Conservation (phyloP, 1,284 basidiomycete genomes). For the Apiotrichum gamsii region DNA sequence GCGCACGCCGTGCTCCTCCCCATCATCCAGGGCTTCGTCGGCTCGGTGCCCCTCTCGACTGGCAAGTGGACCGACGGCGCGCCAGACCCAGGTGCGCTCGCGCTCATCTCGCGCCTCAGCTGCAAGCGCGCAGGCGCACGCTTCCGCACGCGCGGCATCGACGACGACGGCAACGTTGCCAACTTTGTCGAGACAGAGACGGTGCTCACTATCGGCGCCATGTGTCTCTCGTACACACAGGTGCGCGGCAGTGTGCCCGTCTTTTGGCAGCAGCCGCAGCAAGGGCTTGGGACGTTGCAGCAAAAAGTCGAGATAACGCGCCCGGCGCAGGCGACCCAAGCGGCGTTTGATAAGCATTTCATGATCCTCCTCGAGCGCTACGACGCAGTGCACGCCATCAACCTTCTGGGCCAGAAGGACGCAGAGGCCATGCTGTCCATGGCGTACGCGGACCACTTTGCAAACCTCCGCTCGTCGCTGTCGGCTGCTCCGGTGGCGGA, state of each 20-base stretch:
- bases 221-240: conserved; percentile 85
- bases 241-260: conserved; percentile 91
- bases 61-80: conserved; percentile 59
- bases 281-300: conserved; percentile 69
- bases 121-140: conserved; percentile 95
- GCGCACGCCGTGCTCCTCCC: conserved; percentile 53
- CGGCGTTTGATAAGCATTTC: conserved; percentile 92
- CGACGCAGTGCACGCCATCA: conserved; percentile 71
- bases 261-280: conserved; percentile 96
- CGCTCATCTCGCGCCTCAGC: conserved; percentile 77
- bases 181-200: conserved; percentile 99
- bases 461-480: conserved; percentile 27
- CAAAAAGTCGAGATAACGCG: conserved; percentile 84
- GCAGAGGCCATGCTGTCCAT: conserved; percentile 78
- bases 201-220: conserved; percentile 72
- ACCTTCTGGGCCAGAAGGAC: conserved; percentile 82
- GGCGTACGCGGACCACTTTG: conserved; percentile 73
- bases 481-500: conserved; percentile 53
- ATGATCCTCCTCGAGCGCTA: conserved; percentile 77
- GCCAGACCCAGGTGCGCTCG: conserved; percentile 56
- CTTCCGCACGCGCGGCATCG: conserved; percentile 94
- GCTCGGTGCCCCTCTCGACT: conserved; percentile 51
- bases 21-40: conserved; percentile 88
- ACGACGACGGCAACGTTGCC: conserved; percentile 94
- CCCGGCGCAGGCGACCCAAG: conserved; percentile 84